phyloP scores from a whole-genome alignment of 768 basidiomycete species.

The Kwoniella sp. region DNA sequence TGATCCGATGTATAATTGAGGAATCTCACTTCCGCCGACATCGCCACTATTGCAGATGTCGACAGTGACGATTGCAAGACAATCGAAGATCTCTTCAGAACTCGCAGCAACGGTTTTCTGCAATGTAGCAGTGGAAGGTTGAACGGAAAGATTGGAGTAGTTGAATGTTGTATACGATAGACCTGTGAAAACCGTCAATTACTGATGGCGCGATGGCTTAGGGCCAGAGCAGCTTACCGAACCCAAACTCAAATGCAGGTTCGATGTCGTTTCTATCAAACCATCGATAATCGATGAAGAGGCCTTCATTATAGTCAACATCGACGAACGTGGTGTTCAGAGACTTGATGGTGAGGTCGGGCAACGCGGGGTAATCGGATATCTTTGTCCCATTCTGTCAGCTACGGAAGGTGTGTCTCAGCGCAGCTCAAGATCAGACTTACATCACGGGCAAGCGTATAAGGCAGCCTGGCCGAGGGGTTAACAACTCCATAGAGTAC shows the following conservation, averaged over 20 bases:
- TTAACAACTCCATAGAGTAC: conserved; percentile 69
- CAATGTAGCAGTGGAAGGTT: conserved; percentile 6
- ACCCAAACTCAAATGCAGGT: conserved; percentile 12
- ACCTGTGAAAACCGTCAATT: neutral
- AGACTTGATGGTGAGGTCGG: conserved; percentile 4
- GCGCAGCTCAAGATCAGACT: no score
- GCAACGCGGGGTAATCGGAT: conserved; percentile 9
- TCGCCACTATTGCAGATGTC: conserved; percentile 8
- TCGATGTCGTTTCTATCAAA: conserved; percentile 16
- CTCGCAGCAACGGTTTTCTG: neutral
- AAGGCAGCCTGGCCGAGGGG: conserved; percentile 70
- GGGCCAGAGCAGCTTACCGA: conserved; percentile 7
- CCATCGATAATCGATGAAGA: conserved; percentile 16
- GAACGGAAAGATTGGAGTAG: conserved; percentile 9
- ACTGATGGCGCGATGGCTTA: no score
- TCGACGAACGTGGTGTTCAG: conserved; percentile 5
- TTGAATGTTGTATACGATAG: conserved; percentile 16
- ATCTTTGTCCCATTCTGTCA: neutral
- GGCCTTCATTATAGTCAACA: conserved; percentile 13
- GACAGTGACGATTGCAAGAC: conserved; percentile 10
- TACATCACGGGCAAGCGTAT: conserved; percentile 62
- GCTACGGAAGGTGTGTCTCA: no score
- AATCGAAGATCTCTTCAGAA: conserved; percentile 7
- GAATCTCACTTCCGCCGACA: conserved; percentile 7
- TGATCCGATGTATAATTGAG: conserved; percentile 15